Percentiles rank a stretch among this genome's conserved stretches.
These are phyloP conservation scores for Candida bentonensis DNA, from an alignment of 805 yeast genomes.

Conservation along the genomic window DNA sequence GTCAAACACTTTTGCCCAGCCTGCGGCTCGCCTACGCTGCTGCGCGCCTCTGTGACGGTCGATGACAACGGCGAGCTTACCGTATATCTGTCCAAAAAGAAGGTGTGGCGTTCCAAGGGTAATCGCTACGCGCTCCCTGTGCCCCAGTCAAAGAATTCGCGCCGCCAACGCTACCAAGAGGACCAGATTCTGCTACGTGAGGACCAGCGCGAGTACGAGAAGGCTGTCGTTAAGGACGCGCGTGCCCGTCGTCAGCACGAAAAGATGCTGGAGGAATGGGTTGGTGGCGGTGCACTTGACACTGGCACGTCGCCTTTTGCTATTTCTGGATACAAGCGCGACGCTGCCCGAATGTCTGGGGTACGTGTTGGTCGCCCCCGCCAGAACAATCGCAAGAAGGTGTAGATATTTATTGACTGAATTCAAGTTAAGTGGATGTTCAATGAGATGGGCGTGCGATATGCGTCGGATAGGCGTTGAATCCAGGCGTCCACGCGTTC, in stretches of 20 bases:
- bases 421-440: no score
- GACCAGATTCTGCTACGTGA: slow-evolving; percentile 72
- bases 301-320: slow-evolving; percentile 78
- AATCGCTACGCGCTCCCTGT: slow-evolving; percentile 67
- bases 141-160: slow-evolving; percentile 75
- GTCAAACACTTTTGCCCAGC: slow-evolving; percentile 76
- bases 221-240: slow-evolving; percentile 74
- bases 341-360: slow-evolving; percentile 34
- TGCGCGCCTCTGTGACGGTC: slow-evolving; percentile 83
- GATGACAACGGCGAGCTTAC: slow-evolving; percentile 67
- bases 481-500: no score
- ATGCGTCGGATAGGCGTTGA: no score
- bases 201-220: slow-evolving; percentile 87
- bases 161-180: slow-evolving; percentile 65
- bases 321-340: slow-evolving; percentile 40
- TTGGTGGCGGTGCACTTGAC: slow-evolving; percentile 84
- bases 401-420: no score
- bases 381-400: slow-evolving; percentile 25
- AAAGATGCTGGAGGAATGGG: slow-evolving; percentile 72
- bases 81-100: slow-evolving; percentile 80
- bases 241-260: slow-evolving; percentile 83
- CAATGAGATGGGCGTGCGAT: no score
- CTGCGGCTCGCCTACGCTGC: slow-evolving; percentile 87
- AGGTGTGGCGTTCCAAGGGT: slow-evolving; percentile 90
- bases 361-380: slow-evolving; percentile 81